Base-by-base conservation (phyloP, 2,329 filamentous ascomycete species). In the Beauveria rudraprayagi region DNA sequence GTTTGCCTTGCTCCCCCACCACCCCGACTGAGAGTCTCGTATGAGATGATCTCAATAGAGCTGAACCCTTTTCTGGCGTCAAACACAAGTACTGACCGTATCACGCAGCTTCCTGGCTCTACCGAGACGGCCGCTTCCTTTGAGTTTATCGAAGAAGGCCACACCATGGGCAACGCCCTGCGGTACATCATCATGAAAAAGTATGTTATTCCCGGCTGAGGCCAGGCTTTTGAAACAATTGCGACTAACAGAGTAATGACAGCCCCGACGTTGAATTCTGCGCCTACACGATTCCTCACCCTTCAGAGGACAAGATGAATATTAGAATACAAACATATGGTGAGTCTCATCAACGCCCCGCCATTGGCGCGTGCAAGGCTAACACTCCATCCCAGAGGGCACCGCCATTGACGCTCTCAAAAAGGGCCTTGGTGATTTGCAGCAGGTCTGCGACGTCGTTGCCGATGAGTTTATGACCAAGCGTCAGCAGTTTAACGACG, bases 131-230 rank as follows among this genome's bases (percentile, higher is more conserved):
- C 92, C 5, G 94, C 94, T 34, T 96, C 92, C 17, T 99, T 97
- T 72, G 91, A 97, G 72, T 96, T 99, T 69, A 85, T 90, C 63
- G 87, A 91, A 51, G 94, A 99, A 77, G 92, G 95, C 48, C 94
- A 99, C 75, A 99, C 94, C 0, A 80, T 99, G 57, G 94, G 94
- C 30, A 99, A 99, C 75, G 91, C 92, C 10, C 77, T 99, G 68
- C 84, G 94, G 70, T 97, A 92, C 72, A 89, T 97, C 65, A 95
- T 99, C 70, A 97, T 96, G 90, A 97, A 97, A 78, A 99, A 99
- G 93, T 97, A 79, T 66, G 85, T 17, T 11, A 7, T n/a, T 56
- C 51, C 55, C 69, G 52, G 63, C 66, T 63, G 50, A 61, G n/a
- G 54, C 26, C 58, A 11, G 22, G 34, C 34, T 14, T 37, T 37